phyloP scores from a whole-genome alignment of 208 protist genomes.

The Acanthamoeba triangularis region DNA sequence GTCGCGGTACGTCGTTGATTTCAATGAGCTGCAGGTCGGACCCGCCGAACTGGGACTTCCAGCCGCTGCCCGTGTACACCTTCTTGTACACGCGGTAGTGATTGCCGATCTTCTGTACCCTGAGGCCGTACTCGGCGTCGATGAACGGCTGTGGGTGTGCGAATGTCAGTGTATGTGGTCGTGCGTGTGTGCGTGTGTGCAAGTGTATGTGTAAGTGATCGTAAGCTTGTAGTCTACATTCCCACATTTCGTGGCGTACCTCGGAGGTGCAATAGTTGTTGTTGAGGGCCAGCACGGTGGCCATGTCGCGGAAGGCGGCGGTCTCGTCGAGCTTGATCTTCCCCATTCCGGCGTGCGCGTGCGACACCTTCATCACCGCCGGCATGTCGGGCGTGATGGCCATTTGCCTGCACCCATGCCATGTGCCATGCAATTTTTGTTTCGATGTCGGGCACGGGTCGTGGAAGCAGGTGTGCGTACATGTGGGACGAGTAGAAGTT shows the following conservation, averaged over 20 bases:
- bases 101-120: slow-evolving; percentile 51
- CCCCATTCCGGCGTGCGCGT: slow-evolving; percentile 70
- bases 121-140: slow-evolving; percentile 49
- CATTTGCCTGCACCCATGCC: slow-evolving; percentile 30
- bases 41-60: slow-evolving; percentile 77
- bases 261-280: slow-evolving; percentile 61
- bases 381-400: slow-evolving; percentile 58
- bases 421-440: neutral
- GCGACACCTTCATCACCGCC: slow-evolving; percentile 43
- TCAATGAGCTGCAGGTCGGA: slow-evolving; percentile 43
- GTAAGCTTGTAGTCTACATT: neutral
- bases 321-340: slow-evolving; percentile 42
- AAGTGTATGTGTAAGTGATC: neutral
- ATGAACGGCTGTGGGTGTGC: neutral
- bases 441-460: no score
- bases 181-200: neutral
- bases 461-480: neutral
- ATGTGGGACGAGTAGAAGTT: slow-evolving; percentile 8
- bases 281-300: slow-evolving; percentile 60
- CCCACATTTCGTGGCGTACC: neutral
- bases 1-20: neutral
- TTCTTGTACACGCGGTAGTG: slow-evolving; percentile 44
- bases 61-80: slow-evolving; percentile 64
- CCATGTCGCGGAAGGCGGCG: slow-evolving; percentile 28
- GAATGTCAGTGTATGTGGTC: neutral